phyloP scores from a whole-genome alignment of 345 rosid species.

The Hibiscus mutabilis region DNA sequence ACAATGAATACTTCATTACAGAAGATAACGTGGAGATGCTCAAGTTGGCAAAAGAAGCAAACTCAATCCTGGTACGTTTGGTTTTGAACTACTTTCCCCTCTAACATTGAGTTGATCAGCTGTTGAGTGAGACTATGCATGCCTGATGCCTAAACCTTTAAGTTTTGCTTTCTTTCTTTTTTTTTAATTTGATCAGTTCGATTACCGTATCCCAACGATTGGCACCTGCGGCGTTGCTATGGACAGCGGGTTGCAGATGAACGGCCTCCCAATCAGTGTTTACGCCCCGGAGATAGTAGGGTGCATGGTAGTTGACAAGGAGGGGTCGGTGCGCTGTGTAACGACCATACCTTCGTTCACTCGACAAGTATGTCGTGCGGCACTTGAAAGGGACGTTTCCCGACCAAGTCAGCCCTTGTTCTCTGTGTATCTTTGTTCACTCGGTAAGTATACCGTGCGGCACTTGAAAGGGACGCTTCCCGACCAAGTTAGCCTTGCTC shows the following conservation, averaged over 20 bases:
- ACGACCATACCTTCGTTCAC: too few species aligned
- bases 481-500: too few species aligned
- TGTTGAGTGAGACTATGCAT: too few species aligned
- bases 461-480: too few species aligned
- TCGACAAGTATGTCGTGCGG: too few species aligned
- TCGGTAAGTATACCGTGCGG: too few species aligned
- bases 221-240: background rate
- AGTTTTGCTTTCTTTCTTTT: background rate
- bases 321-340: background rate
- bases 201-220: background rate
- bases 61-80: constrained; percentile 37
- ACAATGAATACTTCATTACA: constrained; percentile 74
- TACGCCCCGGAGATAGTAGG: background rate
- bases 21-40: constrained; percentile 81
- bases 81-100: background rate
- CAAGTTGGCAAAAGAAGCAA: constrained; percentile 78
- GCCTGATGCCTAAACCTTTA: too few species aligned
- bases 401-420: too few species aligned
- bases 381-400: too few species aligned
- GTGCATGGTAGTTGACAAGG: background rate
- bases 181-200: background rate
- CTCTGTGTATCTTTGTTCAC: too few species aligned
- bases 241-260: background rate
- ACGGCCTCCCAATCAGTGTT: background rate
- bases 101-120: background rate